Base-by-base conservation (phyloP, 805 yeast species). In the Starmerella bombicola region DNA sequence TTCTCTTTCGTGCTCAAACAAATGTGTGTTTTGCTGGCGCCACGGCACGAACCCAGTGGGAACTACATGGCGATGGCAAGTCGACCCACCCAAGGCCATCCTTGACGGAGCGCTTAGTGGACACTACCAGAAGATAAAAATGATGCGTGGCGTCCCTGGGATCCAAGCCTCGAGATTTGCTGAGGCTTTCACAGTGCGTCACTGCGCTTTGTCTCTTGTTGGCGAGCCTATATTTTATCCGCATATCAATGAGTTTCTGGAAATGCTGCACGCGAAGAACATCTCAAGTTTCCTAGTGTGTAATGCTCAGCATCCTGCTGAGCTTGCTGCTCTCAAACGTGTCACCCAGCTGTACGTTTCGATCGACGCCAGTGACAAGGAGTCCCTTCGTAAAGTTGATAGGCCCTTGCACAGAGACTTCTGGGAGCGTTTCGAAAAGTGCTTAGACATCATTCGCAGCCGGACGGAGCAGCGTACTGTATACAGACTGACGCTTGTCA, bases 21-120 rank as follows among this genome's bases (percentile, higher is more conserved):
- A 85, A 59, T 85, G 96, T 69, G 95, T 86, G 4, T 85, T 85
- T 56, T 85, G 96, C 63, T 85, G 96, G 96, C 73, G 96, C 58
- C 96, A 85, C 60, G 96, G 96, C 36, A 85, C 95, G 2, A 86
- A 85, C 55, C 96, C 96, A 0, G 95, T 86, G 2, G 95, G 95
- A 15, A 85, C 93, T 22, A 78, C 79, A 45, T 85, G 96, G 96
- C 68, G 95, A 54, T 85, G 96, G 96, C 88, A 84, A 54, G 81
- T 84, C 12, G 95, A 85, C 59, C 77, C 79, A 17, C 95, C 96
- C 0, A 86, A 82, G 51, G 76, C 67, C 45, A 82, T 85, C 37
- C n/a, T 85, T 41, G 74, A 80, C 34, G 95, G 95, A 22, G 95
- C 95, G 0, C 61, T 85, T 33, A 75, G 71, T 48, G 95, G 94